phyloP scores from a whole-genome alignment of 2,329 filamentous ascomycete species.

The Paracorniculantispora psalliotae region DNA sequence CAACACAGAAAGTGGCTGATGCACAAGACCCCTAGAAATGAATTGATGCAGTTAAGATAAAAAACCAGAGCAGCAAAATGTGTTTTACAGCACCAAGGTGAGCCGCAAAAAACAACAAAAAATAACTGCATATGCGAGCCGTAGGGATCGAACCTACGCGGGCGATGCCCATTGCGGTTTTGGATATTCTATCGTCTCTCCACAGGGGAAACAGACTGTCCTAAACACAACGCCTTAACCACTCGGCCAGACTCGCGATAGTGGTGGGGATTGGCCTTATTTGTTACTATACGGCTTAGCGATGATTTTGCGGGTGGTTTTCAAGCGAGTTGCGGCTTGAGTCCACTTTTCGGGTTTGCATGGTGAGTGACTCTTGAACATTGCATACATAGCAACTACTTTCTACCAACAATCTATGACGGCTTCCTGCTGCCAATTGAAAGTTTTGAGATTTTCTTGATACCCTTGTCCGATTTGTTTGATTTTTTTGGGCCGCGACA shows the following conservation, averaged over 20 bases:
- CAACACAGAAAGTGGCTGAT: no score
- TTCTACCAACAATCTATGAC: neutral
- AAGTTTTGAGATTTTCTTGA: neutral
- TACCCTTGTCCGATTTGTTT: neutral
- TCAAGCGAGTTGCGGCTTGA: neutral
- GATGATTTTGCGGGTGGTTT: neutral
- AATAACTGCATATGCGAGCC: conserved; percentile 31
- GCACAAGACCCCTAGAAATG: no score
- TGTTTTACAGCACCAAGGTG: no score
- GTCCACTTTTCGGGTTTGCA: conserved; percentile 8
- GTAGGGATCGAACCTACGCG: conserved; percentile 51
- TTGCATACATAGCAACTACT: neutral
- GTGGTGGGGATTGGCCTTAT: neutral
- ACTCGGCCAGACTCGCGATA: conserved; percentile 45
- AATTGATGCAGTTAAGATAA: no score
- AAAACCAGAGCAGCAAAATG: conserved; percentile 12
- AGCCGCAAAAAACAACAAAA: no score
- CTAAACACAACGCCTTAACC: conserved; percentile 55
- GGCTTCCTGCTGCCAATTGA: neutral
- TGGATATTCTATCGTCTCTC: conserved; percentile 16
- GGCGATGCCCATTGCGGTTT: conserved; percentile 37
- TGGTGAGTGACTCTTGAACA: neutral
- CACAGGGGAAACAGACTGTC: conserved; percentile 18
- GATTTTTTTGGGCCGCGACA: no score
- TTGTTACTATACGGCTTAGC: neutral